Evolutionary conservation across 164 flowering plant species (phyloP).

Genomic region (Malania oleifera): DNA sequence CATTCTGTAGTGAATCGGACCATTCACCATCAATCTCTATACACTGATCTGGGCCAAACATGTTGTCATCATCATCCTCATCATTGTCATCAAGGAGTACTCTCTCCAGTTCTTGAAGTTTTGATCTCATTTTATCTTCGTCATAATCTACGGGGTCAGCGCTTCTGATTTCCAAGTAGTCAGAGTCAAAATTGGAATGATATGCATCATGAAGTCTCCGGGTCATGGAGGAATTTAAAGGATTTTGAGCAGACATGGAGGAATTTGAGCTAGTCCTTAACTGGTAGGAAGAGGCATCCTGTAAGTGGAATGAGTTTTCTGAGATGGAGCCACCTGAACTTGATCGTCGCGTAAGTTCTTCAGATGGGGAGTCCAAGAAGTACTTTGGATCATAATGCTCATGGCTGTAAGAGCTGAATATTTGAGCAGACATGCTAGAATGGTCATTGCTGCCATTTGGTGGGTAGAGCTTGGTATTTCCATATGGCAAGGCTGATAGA

Average conservation of each 20-base stretch:
- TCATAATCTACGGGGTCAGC: constrained; percentile 44
- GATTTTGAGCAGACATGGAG: constrained; percentile 19
- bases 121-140: constrained; percentile 49
- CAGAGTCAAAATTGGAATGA: constrained; percentile 24
- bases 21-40: constrained; percentile 71
- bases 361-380: constrained; percentile 50
- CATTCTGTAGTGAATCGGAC: constrained; percentile 36
- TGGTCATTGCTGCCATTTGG: constrained; percentile 29
- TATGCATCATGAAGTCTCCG: constrained; percentile 15
- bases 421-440: constrained; percentile 31
- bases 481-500: constrained; percentile 41
- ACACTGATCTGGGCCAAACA: constrained; percentile 24
- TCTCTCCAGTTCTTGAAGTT: constrained; percentile 80
- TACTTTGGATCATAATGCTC: constrained; percentile 51
- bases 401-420: constrained; percentile 29
- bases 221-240: constrained; percentile 16
- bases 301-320: constrained; percentile 24
- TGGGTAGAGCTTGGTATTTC: constrained; percentile 36
- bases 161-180: constrained; percentile 39
- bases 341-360: constrained; percentile 36
- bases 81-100: constrained; percentile 56
- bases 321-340: constrained; percentile 27
- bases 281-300: constrained; percentile 24
- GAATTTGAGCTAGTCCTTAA: constrained; percentile 17
- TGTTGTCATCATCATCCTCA: constrained; percentile 26